phyloP scores from a whole-genome alignment of 2,329 filamentous ascomycete genomes.

The Ustulina deusta region DNA sequence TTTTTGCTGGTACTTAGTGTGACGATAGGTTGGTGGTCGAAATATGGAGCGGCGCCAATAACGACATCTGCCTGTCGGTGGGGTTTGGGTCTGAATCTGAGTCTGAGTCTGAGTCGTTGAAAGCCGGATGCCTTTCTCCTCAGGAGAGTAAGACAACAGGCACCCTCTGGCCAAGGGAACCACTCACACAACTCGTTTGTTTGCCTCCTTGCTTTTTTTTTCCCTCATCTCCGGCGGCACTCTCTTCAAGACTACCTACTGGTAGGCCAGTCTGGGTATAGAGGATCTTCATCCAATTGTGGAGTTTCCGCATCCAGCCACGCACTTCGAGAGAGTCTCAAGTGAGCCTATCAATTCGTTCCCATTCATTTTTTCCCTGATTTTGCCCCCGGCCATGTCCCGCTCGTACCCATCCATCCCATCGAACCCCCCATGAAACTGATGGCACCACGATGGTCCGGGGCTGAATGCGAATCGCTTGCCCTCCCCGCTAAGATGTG shows the following conservation, averaged over 20 bases:
- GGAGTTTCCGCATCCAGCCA: slow-evolving; percentile 8
- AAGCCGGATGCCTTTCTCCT: not conserved
- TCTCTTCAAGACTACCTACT: not conserved
- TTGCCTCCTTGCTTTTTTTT: not conserved
- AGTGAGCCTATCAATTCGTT: slow-evolving; percentile 49
- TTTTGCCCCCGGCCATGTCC: slow-evolving; percentile 42
- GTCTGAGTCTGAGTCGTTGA: slow-evolving; percentile 11
- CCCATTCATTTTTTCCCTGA: slow-evolving; percentile 19
- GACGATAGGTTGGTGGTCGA: slow-evolving; percentile 6
- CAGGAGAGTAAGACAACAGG: slow-evolving; percentile 2
- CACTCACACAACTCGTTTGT: slow-evolving; percentile 1
- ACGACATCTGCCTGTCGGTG: not conserved
- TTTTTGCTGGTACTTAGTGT: not conserved
- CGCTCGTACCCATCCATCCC: slow-evolving; percentile 53
- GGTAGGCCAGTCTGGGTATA: not conserved
- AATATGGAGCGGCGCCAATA: not conserved
- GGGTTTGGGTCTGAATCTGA: not conserved
- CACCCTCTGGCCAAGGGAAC: not conserved
- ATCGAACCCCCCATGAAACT: slow-evolving; percentile 47
- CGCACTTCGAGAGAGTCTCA: slow-evolving; percentile 39
- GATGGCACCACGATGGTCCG: slow-evolving; percentile 50
- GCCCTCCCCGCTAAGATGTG: slow-evolving; percentile 37
- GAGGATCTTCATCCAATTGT: not conserved
- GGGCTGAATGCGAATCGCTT: slow-evolving; percentile 27
- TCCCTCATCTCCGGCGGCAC: not conserved